A percentile compares a stretch with the other conserved stretches of the same genome.
phyloP scores from a whole-genome alignment of 257 asterid genomes.

The Primulina eburnea region DNA sequence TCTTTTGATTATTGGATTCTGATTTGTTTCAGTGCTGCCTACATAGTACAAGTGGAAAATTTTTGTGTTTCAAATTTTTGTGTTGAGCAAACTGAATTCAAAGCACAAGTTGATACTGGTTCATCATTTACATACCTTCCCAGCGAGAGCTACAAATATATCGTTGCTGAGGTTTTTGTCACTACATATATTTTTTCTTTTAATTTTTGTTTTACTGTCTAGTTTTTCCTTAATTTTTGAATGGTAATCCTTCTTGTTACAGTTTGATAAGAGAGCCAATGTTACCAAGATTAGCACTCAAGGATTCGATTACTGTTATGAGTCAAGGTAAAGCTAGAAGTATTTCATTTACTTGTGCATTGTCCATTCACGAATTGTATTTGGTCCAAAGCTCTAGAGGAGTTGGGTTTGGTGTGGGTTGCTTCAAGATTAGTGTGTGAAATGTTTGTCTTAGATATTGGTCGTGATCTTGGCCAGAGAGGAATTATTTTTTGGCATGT shows the following conservation, averaged over 20 bases:
- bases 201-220: neutral
- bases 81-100: conserved; percentile 48
- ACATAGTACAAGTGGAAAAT: conserved; percentile 54
- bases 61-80: conserved; percentile 59
- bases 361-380: too few species aligned
- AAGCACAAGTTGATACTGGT: conserved; percentile 70
- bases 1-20: conserved; percentile 10
- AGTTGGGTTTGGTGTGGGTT: too few species aligned
- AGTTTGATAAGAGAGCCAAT: conserved; percentile 58
- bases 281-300: conserved; percentile 38
- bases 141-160: conserved; percentile 37
- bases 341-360: too few species aligned
- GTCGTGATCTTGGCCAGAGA: too few species aligned
- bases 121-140: conserved; percentile 80
- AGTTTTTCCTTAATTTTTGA: conserved; percentile 8
- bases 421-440: too few species aligned
- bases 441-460: too few species aligned
- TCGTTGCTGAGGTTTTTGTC: conserved; percentile 54
- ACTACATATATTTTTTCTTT: conserved; percentile 6
- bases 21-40: conserved; percentile 37
- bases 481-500: too few species aligned
- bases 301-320: conserved; percentile 56
- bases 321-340: conserved; percentile 49
- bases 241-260: conserved; percentile 21
- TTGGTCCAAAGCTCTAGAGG: too few species aligned